Evolutionary conservation across 1,139 yeast genomes (phyloP).

Genomic region (Geotrichum carabidarum): DNA sequence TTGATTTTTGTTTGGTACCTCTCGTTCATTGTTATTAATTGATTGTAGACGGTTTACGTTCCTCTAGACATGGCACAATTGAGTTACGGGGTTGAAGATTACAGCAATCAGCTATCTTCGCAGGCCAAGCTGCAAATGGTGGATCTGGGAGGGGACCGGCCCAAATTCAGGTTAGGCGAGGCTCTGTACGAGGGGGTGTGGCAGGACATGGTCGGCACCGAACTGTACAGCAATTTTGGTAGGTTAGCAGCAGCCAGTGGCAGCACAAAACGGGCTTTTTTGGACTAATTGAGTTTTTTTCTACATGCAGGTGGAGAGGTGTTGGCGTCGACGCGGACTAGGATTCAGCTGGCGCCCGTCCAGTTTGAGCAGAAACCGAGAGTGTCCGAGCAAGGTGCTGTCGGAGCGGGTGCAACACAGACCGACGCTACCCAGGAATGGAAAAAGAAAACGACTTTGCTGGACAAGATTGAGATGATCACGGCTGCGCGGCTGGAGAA

Average conservation of each 20-base stretch:
- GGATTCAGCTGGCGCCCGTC: constrained; percentile 26
- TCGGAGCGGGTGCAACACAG: background rate
- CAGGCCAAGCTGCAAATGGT: constrained; percentile 43
- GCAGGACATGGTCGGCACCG: constrained; percentile 79
- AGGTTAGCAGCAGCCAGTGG: background rate
- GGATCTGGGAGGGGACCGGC: constrained; percentile 49
- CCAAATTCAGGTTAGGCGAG: constrained; percentile 52
- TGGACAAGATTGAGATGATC: constrained; percentile 27
- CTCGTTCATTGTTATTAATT: background rate
- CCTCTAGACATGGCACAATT: constrained; percentile 30
- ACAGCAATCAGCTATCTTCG: constrained; percentile 30
- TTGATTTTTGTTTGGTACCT: constrained; percentile 10
- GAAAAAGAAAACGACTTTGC: constrained; percentile 21
- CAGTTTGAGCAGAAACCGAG: constrained; percentile 22
- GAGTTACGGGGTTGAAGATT: constrained; percentile 17
- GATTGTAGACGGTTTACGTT: constrained; percentile 20
- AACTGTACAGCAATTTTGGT: constrained; percentile 42
- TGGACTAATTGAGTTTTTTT: background rate
- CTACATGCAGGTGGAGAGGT: constrained; percentile 26
- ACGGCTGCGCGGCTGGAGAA: constrained; percentile 19
- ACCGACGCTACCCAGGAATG: background rate
- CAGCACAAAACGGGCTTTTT: background rate
- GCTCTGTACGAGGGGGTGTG: constrained; percentile 69
- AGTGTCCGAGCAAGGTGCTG: constrained; percentile 20
- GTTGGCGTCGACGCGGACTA: constrained; percentile 29